Base-by-base conservation (phyloP, 2,329 filamentous ascomycete genomes). In the Sclerotinia subarctica region DNA sequence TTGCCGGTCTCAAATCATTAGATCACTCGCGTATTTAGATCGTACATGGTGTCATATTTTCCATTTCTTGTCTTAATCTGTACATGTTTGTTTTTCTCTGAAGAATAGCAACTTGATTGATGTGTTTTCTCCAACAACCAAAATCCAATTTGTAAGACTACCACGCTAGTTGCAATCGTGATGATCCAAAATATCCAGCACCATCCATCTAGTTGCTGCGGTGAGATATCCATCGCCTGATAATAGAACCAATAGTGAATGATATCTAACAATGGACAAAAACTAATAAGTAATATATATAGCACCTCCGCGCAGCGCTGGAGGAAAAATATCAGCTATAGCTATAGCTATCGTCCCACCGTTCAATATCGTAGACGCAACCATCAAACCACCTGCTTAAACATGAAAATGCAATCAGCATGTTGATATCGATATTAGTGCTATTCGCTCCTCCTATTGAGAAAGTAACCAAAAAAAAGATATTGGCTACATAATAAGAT, bases 371-470 rank as follows among this genome's bases (percentile, higher is more conserved):
- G 91, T 65, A 17, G 66, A 59, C 13, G 71, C 60, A 64, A 88
- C 88, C 19, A 86, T 77, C 17, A 86, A 77, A 11, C 89, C 90
- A 3, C 84, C 82, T 4, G 5, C 2, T 3, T 5, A 90, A 72
- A 71, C 90, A 84, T 1, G 88, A 84, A 72, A 89, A 87, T 15
- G 78, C 81, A 58, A 88, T 82, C 42, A 89, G 79, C 56, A 81
- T 75, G 13, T 75, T 77, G 24, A 84, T 74, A 29, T 29, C 29
- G 29, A 29, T 5, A 17, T 78, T 80, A 0, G 81, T 81, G 0
- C 84, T 80, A 32, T 83, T 75, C 0, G 85, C 85, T 72, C 84
- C 84, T 44, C 63, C 63, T 15, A 73, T 67, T 0, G 63, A 74
- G 63, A 72, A 72, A 59, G 83, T 82, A 2, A 83, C 29, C 79